A percentile compares a stretch with the other conserved stretches of the same genome.
Evolutionary conservation across 257 asterid genomes (phyloP).

Genomic region (Capsicum chinense): DNA sequence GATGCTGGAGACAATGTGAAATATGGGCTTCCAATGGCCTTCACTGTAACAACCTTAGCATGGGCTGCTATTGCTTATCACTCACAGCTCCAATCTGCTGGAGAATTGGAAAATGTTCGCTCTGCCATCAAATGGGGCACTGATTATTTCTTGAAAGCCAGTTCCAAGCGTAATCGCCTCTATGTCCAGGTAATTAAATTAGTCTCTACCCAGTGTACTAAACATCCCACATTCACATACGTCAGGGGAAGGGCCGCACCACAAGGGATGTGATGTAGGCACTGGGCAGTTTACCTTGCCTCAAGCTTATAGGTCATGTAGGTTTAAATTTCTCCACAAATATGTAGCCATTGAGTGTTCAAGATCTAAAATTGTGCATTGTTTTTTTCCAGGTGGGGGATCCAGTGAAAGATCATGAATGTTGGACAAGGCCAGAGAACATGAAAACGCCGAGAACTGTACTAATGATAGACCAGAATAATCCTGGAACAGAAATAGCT

Average conservation of each 20-base stretch:
- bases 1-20: conserved; percentile 91
- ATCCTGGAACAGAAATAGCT: conserved; percentile 82
- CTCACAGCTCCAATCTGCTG: conserved; percentile 58
- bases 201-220: background rate
- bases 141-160: conserved; percentile 71
- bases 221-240: background rate
- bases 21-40: conserved; percentile 85
- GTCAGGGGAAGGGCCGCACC: background rate
- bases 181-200: conserved; percentile 59
- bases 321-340: background rate
- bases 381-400: conserved; percentile 73
- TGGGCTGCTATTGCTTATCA: conserved; percentile 65
- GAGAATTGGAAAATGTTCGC: conserved; percentile 55
- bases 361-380: background rate
- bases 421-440: conserved; percentile 82
- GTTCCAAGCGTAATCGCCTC: conserved; percentile 45
- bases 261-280: background rate
- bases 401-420: conserved; percentile 69
- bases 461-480: conserved; percentile 50
- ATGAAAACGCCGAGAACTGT: conserved; percentile 71
- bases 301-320: too few species aligned
- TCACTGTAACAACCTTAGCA: conserved; percentile 71
- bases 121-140: conserved; percentile 77
- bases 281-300: background rate
- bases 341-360: background rate